Evolutionary conservation across 2,329 filamentous ascomycete genomes (phyloP).

Genomic region (Juglanconis juglandina): DNA sequence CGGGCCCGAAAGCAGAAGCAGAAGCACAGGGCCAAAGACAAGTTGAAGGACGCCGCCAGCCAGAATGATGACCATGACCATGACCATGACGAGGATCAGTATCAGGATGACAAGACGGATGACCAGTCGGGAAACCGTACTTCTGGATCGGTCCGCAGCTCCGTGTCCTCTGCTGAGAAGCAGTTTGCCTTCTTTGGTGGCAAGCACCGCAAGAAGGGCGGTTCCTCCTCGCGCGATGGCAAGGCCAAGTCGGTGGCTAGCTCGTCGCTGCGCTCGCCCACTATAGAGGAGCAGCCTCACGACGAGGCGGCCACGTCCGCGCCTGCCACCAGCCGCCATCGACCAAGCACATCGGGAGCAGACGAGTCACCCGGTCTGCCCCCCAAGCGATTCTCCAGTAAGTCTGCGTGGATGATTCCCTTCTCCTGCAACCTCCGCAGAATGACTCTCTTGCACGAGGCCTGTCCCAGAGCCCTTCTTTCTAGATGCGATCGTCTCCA

Average conservation of each 20-base stretch:
- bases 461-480: background rate
- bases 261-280: conserved; percentile 8
- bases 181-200: conserved; percentile 43
- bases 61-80: background rate
- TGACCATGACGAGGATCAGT: conserved; percentile 14
- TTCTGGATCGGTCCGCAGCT: conserved; percentile 43
- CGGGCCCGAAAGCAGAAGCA: conserved; percentile 46
- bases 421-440: background rate
- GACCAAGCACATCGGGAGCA: conserved; percentile 4
- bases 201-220: conserved; percentile 34
- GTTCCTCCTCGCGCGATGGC: conserved; percentile 21
- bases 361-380: background rate
- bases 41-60: conserved; percentile 20
- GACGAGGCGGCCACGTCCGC: background rate
- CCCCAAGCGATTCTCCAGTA: conserved; percentile 1
- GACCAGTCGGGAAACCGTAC: conserved; percentile 25
- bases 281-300: conserved; percentile 4
- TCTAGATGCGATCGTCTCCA: background rate
- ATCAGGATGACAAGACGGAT: conserved; percentile 24
- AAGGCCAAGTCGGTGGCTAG: conserved; percentile 7
- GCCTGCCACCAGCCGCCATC: conserved; percentile 16
- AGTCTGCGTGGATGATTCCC: background rate
- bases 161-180: conserved; percentile 37
- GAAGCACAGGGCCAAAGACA: conserved; percentile 30
- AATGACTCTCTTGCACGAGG: background rate